A percentile compares a stretch with the other conserved stretches of the same genome.
Conservation (phyloP, 352 stramenopile species). For the Phytophthora uliginosa region DNA sequence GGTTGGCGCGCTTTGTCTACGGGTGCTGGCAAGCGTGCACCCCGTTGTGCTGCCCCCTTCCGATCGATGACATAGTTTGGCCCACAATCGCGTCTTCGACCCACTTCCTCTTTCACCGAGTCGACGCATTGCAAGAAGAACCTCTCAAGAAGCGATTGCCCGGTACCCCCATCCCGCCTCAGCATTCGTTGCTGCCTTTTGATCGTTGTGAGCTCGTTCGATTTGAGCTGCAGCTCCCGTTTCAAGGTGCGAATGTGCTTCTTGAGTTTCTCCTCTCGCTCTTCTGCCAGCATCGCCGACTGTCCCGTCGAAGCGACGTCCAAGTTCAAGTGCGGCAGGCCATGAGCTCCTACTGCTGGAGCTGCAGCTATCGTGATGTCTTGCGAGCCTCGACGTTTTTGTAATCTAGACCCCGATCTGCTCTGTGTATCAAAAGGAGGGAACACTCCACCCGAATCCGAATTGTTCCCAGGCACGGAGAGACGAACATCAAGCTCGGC, state of each 20-base stretch:
- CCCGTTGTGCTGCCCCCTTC: conserved; percentile 22
- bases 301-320: conserved; percentile 30
- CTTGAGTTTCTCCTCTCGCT: conserved; percentile 78
- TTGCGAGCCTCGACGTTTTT: conserved; percentile 30
- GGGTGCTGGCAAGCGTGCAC: neutral
- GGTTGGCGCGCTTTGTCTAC: conserved; percentile 24
- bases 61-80: conserved; percentile 18
- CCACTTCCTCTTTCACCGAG: conserved; percentile 82
- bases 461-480: conserved; percentile 34
- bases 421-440: conserved; percentile 50
- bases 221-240: conserved; percentile 74
- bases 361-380: conserved; percentile 2
- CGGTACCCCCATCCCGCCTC: conserved; percentile 36
- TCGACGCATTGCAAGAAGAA: conserved; percentile 90
- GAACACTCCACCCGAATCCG: conserved; percentile 35
- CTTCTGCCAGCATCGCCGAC: conserved; percentile 41
- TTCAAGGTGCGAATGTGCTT: conserved; percentile 77
- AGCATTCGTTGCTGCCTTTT: conserved; percentile 56
- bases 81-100: conserved; percentile 43
- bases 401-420: conserved; percentile 22
- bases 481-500: conserved; percentile 82
- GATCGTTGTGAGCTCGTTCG: conserved; percentile 50
- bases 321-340: conserved; percentile 48
- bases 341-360: conserved; percentile 17
- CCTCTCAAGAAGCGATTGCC: conserved; percentile 65